Conservation (phyloP, 1,139 yeast genomes). For the Saccharomycopsis crataegensis region DNA sequence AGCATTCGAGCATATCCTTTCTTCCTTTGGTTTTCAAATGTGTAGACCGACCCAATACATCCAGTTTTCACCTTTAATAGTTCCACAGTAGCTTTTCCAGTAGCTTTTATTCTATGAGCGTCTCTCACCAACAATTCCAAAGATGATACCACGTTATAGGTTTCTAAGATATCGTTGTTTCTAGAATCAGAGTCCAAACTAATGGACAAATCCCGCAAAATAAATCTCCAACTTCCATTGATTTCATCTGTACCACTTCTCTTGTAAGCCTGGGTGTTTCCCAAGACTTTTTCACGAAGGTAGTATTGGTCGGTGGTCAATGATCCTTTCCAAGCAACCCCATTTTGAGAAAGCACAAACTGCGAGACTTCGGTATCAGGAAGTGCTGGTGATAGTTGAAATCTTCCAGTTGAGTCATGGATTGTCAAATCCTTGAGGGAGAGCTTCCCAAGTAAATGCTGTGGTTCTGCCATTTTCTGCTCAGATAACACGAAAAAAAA, state of each 20-base stretch:
- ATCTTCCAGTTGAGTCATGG: not conserved
- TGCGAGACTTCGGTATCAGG: too few species aligned
- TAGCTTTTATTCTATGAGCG: conserved; percentile 29
- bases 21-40: conserved; percentile 49
- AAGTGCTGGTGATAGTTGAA: not conserved
- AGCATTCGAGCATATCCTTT: conserved; percentile 57
- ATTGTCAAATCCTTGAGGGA: too few species aligned
- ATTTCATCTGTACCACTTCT: conserved; percentile 6
- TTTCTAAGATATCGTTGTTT: conserved; percentile 37
- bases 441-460: too few species aligned
- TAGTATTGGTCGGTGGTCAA: not conserved
- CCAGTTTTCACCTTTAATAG: conserved; percentile 30
- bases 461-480: too few species aligned
- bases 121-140: conserved; percentile 27
- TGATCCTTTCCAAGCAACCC: not conserved
- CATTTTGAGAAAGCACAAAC: not conserved
- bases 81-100: conserved; percentile 23
- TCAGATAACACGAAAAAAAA: too few species aligned
- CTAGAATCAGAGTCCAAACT: conserved; percentile 28
- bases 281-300: not conserved
- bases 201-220: conserved; percentile 28
- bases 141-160: conserved; percentile 26
- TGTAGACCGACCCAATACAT: conserved; percentile 61
- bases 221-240: conserved; percentile 31
- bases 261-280: not conserved